A percentile compares a stretch with the other conserved stretches of the same genome.
phyloP scores from a whole-genome alignment of 1,139 yeast genomes.

The Candida dubliniensis region DNA sequence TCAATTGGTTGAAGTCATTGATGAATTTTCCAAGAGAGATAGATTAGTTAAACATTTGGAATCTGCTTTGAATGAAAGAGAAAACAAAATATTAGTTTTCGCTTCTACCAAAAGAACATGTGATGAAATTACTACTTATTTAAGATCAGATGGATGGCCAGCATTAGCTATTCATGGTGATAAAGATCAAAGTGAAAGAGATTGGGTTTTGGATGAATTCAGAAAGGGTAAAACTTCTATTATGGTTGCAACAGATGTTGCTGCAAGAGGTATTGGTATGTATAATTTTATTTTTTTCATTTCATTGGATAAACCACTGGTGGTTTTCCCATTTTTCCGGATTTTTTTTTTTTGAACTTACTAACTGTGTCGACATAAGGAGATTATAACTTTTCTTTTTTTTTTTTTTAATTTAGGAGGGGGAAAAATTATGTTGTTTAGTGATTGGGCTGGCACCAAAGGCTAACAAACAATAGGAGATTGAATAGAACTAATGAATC shows the following conservation, averaged over 20 bases:
- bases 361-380: slow-evolving; percentile 5
- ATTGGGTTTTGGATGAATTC: slow-evolving; percentile 95
- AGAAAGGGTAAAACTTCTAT: slow-evolving; percentile 89
- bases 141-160: slow-evolving; percentile 98
- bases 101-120: slow-evolving; percentile 97
- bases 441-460: slow-evolving; percentile 2
- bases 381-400: neutral
- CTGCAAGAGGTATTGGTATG: slow-evolving; percentile 99
- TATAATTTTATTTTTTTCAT: slow-evolving; percentile 24
- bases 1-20: slow-evolving; percentile 87
- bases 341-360: slow-evolving; percentile 3
- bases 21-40: slow-evolving; percentile 92
- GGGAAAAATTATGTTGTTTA: neutral
- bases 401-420: slow-evolving; percentile 2
- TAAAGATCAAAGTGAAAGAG: slow-evolving; percentile 96
- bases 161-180: slow-evolving; percentile 99
- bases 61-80: slow-evolving; percentile 74
- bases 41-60: slow-evolving; percentile 83
- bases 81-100: slow-evolving; percentile 79
- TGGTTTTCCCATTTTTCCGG: neutral
- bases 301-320: neutral
- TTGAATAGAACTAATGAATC: too few relatives aligned
- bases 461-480: neutral
- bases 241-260: slow-evolving; percentile 99
- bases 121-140: slow-evolving; percentile 88